Base-by-base conservation (phyloP, 1,284 basidiomycete genomes). In the Naganishia albida region DNA sequence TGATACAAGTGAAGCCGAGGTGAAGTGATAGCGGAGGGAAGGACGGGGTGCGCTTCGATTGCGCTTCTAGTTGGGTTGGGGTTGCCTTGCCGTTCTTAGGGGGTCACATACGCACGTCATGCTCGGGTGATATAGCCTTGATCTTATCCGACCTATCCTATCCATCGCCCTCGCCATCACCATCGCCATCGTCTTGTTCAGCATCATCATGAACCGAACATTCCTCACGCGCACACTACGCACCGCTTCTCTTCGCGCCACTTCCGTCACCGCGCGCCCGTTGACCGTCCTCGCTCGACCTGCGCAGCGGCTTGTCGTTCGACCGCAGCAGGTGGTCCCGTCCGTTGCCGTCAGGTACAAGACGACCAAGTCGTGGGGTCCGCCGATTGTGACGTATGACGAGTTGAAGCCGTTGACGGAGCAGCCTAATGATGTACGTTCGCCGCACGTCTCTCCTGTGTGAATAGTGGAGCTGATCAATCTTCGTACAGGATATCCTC, bases 371-470 rank as follows among this genome's bases (percentile, higher is more conserved):
- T 28, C 59, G 69, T 90, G 89, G 89, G 83, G 83, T 70, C 83
- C 85, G 23, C 85, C 84, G 40, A 80, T 86, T 34, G 80, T 97
- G 60, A 83, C 83, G 0, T 98, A 96, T 75, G 86, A 89, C 39
- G 86, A 93, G 70, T 81, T 99, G 55, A 91, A 96, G 79, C 87
- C 88, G 1, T 85, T 86, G 70, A 92, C 92, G 0, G 78, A 87
- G 72, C 87, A 86, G 71, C 95, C 95, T 0, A 87, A 82, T 30
- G 85, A 87, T 40, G 93, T 95, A 74, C 73, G 88, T 82, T 6
- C 7, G 26, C 28, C 18, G 20, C n/a, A n/a, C n/a, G n/a, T 38
- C 4, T 26, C n/a, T 39, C 34, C 13, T 1, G 3, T 20, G 1
- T 1, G 15, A 26, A n/a, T 38, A 16, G 12, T 38, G 12, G 15